phyloP scores from a whole-genome alignment of 371 early-diverging fungal genomes.

The Blakeslea trispora region DNA sequence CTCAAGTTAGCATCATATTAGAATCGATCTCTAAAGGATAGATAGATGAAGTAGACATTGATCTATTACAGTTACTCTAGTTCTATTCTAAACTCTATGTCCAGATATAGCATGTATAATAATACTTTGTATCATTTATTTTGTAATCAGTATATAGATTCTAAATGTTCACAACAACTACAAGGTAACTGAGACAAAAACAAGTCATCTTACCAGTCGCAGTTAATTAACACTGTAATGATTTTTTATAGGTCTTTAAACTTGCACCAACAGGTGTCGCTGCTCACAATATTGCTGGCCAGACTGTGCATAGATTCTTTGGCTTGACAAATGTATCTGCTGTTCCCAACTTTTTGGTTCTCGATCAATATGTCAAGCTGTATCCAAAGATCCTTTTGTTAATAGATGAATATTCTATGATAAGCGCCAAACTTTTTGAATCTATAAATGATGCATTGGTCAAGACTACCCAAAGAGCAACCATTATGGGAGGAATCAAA shows the following conservation, averaged over 20 bases:
- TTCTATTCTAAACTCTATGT: no score
- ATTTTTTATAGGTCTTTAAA: background rate
- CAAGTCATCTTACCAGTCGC: no score
- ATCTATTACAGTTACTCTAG: no score
- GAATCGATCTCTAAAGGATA: no score
- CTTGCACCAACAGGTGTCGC: background rate
- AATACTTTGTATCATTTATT: no score
- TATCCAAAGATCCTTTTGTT: conserved; percentile 1
- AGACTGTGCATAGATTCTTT: background rate
- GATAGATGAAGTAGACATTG: no score
- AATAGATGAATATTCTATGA: conserved; percentile 10
- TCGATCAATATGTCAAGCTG: conserved; percentile 1
- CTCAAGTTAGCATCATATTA: no score
- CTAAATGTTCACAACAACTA: no score
- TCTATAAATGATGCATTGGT: background rate
- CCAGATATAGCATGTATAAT: no score
- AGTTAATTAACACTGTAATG: no score
- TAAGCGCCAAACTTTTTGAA: background rate
- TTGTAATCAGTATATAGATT: no score
- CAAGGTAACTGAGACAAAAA: background rate
- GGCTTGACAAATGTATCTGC: background rate
- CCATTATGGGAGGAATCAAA: background rate
- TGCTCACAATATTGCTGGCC: background rate
- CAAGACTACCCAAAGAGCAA: background rate
- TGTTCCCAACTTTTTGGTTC: background rate